These are phyloP conservation scores for Talaromyces sp. DNA, from an alignment of 2,329 filamentous ascomycete genomes.

Conservation along the genomic window DNA sequence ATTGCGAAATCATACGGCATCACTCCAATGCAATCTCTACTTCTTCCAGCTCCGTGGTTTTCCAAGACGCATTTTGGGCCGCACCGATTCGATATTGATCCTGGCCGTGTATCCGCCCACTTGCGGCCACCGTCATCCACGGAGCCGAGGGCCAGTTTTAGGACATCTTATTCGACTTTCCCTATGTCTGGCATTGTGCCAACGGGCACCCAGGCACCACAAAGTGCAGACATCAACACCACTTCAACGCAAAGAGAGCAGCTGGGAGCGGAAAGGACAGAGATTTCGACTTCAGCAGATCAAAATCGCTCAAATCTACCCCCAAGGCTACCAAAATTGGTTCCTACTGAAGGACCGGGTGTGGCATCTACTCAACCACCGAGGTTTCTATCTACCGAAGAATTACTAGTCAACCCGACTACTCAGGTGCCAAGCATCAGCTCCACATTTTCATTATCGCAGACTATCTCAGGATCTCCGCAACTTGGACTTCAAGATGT, in stretches of 20 bases:
- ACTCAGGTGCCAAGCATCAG: constrained; percentile 19
- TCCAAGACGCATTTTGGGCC: constrained; percentile 37
- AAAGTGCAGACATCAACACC: constrained; percentile 30
- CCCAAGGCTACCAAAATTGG: constrained; percentile 18
- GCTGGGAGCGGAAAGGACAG: background rate
- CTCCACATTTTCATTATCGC: constrained; percentile 8
- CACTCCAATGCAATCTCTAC: constrained; percentile 42
- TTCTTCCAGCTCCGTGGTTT: constrained; percentile 39
- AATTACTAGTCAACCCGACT: background rate
- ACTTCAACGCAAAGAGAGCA: constrained; percentile 25
- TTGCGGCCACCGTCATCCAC: constrained; percentile 35
- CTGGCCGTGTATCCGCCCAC: constrained; percentile 35
- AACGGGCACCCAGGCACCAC: constrained; percentile 34
- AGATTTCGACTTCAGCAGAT: constrained; percentile 3
- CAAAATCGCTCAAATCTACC: constrained; percentile 9
- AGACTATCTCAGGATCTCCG: constrained; percentile 20
- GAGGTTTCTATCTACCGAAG: constrained; percentile 15
- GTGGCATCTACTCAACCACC: constrained; percentile 16
- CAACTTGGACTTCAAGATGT: constrained; percentile 25
- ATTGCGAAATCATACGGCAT: constrained; percentile 2
- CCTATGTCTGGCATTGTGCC: constrained; percentile 45
- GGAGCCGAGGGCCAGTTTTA: constrained; percentile 38
- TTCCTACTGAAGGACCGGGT: constrained; percentile 20
- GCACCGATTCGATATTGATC: constrained; percentile 32
- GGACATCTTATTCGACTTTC: constrained; percentile 40